Percentiles rank a stretch among this genome's conserved stretches.
Conservation (phyloP, 2,329 filamentous ascomycete genomes). For the Atkinsonella texensis region DNA sequence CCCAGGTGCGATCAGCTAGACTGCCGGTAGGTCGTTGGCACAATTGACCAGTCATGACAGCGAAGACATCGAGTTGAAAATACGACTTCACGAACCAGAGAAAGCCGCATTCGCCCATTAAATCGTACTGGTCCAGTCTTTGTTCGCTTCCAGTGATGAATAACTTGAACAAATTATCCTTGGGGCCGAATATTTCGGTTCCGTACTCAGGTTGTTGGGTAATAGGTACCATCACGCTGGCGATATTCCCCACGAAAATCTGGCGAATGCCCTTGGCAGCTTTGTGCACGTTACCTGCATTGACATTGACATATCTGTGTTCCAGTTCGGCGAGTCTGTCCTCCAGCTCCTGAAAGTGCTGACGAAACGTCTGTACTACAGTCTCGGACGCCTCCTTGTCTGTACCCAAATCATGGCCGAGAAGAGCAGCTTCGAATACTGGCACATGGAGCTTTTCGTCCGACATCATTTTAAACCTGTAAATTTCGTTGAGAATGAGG, state of each 20-base stretch:
- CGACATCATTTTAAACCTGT: conserved; percentile 34
- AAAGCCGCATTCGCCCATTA: conserved; percentile 34
- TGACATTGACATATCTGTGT: conserved; percentile 36
- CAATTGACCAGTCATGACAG: conserved; percentile 43
- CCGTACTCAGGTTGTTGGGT: conserved; percentile 36
- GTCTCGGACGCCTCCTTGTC: conserved; percentile 12
- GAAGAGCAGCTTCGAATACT: conserved; percentile 36
- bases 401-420: conserved; percentile 28
- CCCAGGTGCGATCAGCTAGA: conserved; percentile 43
- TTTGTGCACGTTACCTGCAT: conserved; percentile 39
- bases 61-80: conserved; percentile 44
- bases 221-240: conserved; percentile 34
- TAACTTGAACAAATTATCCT: conserved; percentile 45
- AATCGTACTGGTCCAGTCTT: conserved; percentile 30
- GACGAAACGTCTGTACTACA: conserved; percentile 23
- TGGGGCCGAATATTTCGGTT: conserved; percentile 34
- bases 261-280: conserved; percentile 35
- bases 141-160: conserved; percentile 37
- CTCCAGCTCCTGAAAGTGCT: conserved; percentile 30
- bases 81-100: conserved; percentile 42
- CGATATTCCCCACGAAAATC: conserved; percentile 37
- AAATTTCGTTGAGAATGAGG: conserved; percentile 37
- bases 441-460: conserved; percentile 29
- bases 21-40: conserved; percentile 34
- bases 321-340: conserved; percentile 32